Base-by-base conservation (phyloP, 345 rosid genomes). In the Salix arbutifolia region DNA sequence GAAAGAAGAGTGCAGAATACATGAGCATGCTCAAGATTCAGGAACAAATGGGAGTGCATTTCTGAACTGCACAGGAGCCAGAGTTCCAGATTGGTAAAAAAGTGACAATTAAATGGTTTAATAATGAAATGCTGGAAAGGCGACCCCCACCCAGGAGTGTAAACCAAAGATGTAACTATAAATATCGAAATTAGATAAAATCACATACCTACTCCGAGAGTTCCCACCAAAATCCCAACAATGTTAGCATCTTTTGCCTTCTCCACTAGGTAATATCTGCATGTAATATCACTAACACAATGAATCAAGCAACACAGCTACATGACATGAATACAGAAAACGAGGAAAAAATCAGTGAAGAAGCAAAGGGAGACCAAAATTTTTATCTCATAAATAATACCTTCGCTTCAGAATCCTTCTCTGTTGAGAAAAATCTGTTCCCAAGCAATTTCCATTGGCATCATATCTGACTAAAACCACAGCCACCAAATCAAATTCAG, bases 181-280 rank as follows among this genome's bases (percentile, higher is more conserved):
- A 44, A 2, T n/a, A 14, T 42, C 9, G 1, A 44, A 48, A 70
- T 50, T 28, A 50, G 30, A 9, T 30, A 62, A 12, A 62, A 23
- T 4, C 26, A n/a, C 90, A 77, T 90, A 93, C 99, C 98, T 58
- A 91, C 99, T 77, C 99, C 97, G 69, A 95, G 99, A 48, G 99
- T 93, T 70, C 99, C 99, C 64, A 93, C 98, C 86, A 95, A 84
- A 77, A 95, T 89, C 76, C 99, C 99, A 70, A 95, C 81, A 69
- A 95, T 89, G 81, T 90, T 90, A 42, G 97, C 96, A 90, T 95
- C 99, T 79, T 91, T 95, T 77, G 99, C 99, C 84, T 90, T 95
- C 87, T 95, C 99, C 84, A 95, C 97, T 48, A 95, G 82, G 84
- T 85, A 95, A 84, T 93, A 95, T 85, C 99, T 95, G 88, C 80